These are phyloP conservation scores for Circinella minor DNA, from an alignment of 371 early-diverging fungal genomes.

Conservation along the genomic window DNA sequence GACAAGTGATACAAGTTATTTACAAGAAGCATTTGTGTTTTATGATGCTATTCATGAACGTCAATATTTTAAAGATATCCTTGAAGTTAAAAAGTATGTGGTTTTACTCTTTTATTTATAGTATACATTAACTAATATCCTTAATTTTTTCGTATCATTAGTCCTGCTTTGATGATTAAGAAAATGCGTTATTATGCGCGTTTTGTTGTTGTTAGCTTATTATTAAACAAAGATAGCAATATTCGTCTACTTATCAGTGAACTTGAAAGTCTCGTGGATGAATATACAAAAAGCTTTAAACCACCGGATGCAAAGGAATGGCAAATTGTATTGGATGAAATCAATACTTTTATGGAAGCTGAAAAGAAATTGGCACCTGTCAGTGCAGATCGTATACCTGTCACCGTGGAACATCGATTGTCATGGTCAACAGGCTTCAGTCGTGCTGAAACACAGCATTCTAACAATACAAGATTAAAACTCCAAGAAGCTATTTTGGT, in stretches of 20 bases:
- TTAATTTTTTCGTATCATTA: conserved; percentile 29
- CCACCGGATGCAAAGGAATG: conserved; percentile 93
- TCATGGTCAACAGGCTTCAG: conserved; percentile 34
- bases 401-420: conserved; percentile 69
- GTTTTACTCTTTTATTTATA: too few relatives aligned
- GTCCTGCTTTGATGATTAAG: conserved; percentile 91
- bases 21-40: conserved; percentile 92
- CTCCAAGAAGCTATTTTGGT: conserved; percentile 95
- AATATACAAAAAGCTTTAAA: conserved; percentile 84
- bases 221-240: conserved; percentile 82
- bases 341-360: conserved; percentile 88
- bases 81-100: conserved; percentile 82
- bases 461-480: conserved; percentile 51
- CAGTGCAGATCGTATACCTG: conserved; percentile 59
- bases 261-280: conserved; percentile 81
- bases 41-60: conserved; percentile 96
- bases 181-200: conserved; percentile 96
- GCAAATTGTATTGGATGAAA: conserved; percentile 91
- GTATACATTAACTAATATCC: too few relatives aligned
- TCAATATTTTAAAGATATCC: conserved; percentile 91
- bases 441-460: conserved; percentile 9
- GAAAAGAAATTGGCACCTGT: conserved; percentile 85
- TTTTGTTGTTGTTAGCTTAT: conserved; percentile 93
- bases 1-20: conserved; percentile 94
- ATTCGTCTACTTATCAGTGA: conserved; percentile 83